Percentiles rank a stretch among this genome's conserved stretches.
These are phyloP conservation scores for Lepidium campestre DNA, from an alignment of 441 rosid species.

Conservation along the genomic window DNA sequence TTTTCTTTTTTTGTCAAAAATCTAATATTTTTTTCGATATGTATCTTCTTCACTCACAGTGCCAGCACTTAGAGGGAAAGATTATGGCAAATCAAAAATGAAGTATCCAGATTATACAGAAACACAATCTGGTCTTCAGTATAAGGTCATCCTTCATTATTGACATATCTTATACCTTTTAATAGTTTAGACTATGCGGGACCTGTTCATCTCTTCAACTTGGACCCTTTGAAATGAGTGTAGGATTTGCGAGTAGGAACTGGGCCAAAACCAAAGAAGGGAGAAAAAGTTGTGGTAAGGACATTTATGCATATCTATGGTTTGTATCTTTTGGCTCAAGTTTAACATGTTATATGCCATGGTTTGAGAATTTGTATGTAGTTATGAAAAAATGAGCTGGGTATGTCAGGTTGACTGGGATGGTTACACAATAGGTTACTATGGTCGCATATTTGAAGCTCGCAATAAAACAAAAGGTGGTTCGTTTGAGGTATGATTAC, in stretches of 20 bases:
- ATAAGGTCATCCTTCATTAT: conserved; percentile 49
- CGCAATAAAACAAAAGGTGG: conserved; percentile 97
- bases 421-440: conserved; percentile 95
- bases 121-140: conserved; percentile 90
- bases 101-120: conserved; percentile 75
- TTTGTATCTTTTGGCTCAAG: background rate
- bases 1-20: background rate
- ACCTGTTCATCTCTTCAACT: conserved; percentile 10
- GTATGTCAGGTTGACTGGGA: conserved; percentile 87
- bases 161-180: background rate
- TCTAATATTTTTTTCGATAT: background rate
- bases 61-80: conserved; percentile 93
- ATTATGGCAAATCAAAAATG: conserved; percentile 93
- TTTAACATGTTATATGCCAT: background rate
- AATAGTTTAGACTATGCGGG: background rate
- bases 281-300: conserved; percentile 81
- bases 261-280: conserved; percentile 74
- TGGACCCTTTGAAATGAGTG: conserved; percentile 20
- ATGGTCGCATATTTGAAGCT: conserved; percentile 99
- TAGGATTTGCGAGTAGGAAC: conserved; percentile 82
- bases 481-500: conserved; percentile 67
- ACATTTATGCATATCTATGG: background rate
- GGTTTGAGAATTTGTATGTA: background rate
- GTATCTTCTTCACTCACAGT: conserved; percentile 38
- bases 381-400: conserved; percentile 8